Evolutionary conservation across 2,329 filamentous ascomycete genomes (phyloP).

Genomic region (Sporothrix phasma): DNA sequence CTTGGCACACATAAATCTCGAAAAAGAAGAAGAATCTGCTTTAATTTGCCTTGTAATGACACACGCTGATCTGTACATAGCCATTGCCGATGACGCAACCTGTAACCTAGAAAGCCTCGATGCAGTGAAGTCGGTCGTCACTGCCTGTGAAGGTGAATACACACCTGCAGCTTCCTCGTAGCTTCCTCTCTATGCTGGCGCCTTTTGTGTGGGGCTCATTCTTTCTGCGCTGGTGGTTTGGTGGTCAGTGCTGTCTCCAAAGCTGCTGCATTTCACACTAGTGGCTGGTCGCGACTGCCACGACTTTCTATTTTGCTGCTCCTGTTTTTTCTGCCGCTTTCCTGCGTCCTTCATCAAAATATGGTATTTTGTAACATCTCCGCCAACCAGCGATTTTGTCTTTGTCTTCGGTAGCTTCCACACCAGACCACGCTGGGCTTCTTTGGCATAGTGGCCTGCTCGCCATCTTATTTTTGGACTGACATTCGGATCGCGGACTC

Average conservation of each 20-base stretch:
- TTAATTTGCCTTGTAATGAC: background rate
- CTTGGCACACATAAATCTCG: too few relatives aligned
- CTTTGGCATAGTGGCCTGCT: background rate
- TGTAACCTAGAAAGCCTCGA: background rate
- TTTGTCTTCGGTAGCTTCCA: background rate
- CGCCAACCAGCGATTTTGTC: background rate
- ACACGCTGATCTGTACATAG: background rate
- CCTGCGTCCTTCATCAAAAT: background rate
- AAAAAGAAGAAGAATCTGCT: too few relatives aligned
- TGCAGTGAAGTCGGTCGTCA: background rate
- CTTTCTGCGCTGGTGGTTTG: background rate
- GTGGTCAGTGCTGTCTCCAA: constrained; percentile 9
- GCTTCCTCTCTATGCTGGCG: background rate
- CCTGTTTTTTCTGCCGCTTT: background rate
- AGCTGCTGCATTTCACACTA: background rate
- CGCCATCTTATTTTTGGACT: background rate
- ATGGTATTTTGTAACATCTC: background rate
- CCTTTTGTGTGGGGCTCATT: background rate
- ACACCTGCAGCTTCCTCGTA: background rate
- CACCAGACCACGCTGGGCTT: background rate
- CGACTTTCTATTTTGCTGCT: background rate
- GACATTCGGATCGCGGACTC: background rate
- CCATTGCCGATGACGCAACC: background rate
- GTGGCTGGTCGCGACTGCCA: constrained; percentile 7
- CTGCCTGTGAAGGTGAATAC: background rate